A percentile compares a stretch with the other conserved stretches of the same genome.
phyloP scores from a whole-genome alignment of 106 monocot species.

The Triglochin maritima region DNA sequence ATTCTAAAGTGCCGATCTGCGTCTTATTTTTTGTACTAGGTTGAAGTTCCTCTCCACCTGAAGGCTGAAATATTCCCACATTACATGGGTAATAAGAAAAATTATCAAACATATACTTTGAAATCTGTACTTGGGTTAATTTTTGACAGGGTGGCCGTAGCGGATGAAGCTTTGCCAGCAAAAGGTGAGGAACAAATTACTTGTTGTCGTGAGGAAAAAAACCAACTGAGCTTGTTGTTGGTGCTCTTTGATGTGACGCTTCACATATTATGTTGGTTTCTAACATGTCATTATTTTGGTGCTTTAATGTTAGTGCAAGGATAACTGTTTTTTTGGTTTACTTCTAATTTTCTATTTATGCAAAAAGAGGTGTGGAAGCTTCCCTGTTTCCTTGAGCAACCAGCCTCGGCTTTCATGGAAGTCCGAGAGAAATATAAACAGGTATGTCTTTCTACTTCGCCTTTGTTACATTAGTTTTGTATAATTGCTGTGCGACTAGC shows the following conservation, averaged over 20 bases:
- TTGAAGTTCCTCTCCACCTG: slow-evolving; percentile 30
- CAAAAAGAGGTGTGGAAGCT: slow-evolving; percentile 36
- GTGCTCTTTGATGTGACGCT: background rate
- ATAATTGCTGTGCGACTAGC: background rate
- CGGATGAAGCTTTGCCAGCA: slow-evolving; percentile 7
- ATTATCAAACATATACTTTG: slow-evolving; percentile 22
- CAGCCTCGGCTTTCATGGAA: slow-evolving; percentile 11
- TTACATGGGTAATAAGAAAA: slow-evolving; percentile 31
- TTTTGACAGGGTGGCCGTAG: slow-evolving; percentile 27
- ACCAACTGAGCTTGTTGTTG: background rate
- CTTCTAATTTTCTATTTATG: background rate
- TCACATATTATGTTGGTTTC: background rate
- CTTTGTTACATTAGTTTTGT: background rate
- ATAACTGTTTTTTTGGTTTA: background rate
- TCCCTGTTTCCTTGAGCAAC: slow-evolving; percentile 30
- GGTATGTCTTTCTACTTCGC: slow-evolving; percentile 14
- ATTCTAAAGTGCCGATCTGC: background rate
- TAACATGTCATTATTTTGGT: background rate
- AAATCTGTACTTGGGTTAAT: slow-evolving; percentile 44
- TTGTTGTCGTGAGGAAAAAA: background rate
- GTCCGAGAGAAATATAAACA: slow-evolving; percentile 36
- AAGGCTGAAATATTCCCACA: slow-evolving; percentile 39
- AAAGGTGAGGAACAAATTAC: slow-evolving; percentile 17
- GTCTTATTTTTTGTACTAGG: slow-evolving; percentile 15
- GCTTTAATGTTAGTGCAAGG: background rate